phyloP scores from a whole-genome alignment of 2,329 filamentous ascomycete genomes.

The Albophoma yamanashiensis region DNA sequence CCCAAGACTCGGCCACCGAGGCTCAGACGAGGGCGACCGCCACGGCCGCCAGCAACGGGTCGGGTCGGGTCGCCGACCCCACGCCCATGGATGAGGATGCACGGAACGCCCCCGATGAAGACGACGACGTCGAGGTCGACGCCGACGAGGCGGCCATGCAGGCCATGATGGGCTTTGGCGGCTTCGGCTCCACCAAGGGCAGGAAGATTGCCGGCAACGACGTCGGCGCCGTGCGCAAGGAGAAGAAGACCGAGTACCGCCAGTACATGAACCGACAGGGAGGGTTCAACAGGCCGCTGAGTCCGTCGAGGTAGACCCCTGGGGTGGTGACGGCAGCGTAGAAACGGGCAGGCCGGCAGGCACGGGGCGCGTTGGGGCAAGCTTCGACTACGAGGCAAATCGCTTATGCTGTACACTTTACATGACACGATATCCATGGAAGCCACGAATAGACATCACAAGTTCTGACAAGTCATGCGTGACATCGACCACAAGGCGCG shows the following conservation, averaged over 20 bases:
- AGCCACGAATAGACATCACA: neutral
- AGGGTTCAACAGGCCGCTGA: conserved; percentile 71
- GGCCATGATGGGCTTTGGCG: conserved; percentile 81
- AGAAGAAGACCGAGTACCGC: conserved; percentile 88
- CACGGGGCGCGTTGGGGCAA: neutral
- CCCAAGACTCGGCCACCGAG: neutral
- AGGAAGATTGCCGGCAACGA: conserved; percentile 85
- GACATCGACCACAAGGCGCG: neutral
- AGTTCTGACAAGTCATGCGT: neutral
- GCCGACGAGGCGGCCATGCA: conserved; percentile 65
- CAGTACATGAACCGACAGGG: conserved; percentile 92
- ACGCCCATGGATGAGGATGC: conserved; percentile 19
- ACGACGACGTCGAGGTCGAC: conserved; percentile 37
- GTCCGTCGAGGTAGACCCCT: conserved; percentile 34
- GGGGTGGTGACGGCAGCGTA: neutral
- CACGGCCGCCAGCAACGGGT: conserved; percentile 13
- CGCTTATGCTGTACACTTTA: neutral
- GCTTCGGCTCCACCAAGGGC: conserved; percentile 78
- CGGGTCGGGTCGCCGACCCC: conserved; percentile 6
- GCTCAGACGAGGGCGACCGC: conserved; percentile 4
- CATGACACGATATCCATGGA: neutral
- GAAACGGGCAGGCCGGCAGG: neutral
- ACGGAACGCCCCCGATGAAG: conserved; percentile 15
- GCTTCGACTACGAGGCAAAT: neutral
- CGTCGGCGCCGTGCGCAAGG: conserved; percentile 71